Evolutionary conservation across 139 green algal genomes (phyloP), one percentile per base, ranked within the genome.

Genomic region (Astrephomene gubernaculifera): DNA sequence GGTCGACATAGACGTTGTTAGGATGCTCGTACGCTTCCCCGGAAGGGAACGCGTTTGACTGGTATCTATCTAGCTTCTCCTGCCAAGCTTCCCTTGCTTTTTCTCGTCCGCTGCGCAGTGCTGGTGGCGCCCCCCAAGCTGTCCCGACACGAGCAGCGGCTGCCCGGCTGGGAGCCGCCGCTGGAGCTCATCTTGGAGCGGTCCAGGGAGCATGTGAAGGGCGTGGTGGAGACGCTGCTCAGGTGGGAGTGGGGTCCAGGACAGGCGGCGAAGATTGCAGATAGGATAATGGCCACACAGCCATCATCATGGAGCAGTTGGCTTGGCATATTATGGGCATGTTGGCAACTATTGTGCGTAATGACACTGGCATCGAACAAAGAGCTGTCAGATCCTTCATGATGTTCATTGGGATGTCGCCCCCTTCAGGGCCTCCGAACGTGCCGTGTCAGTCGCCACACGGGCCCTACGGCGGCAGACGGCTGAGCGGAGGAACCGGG

Each of bases 101-200:
- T 29, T 67, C 19, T 21, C 65, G 25, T 68, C 60, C 2, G 22
- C 27, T 2, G 8, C 39, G 53, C 76, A 73, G 76, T 73, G 9
- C 61, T 73, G 19, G 54, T 70, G 1, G 24, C 39, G n/a, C 17
- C 60, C 60, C 2, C n/a, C 24, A 35, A 63, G 76, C 60, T 73
- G 19, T 63, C 76, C 29, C 41, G 35, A 1, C 39, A 63, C 57
- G 76, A 83, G 76, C 14, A 39, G 12, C 39, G 19, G n/a, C 27
- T 83, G 41, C 76, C 76, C 60, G 76, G 76, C 61, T 83, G 76
- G 76, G n/a, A 64, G 60, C 76, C 76, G 5, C 76, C 76, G 6
- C 5, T 83, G 27, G 76, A 73, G 41, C 41, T 73, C 22, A 44
- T 83, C 14, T 61, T 83, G 76, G 60, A 36, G 41, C 29, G n/a